Evolutionary conservation across 2,329 filamentous ascomycete genomes (phyloP).

Genomic region (Aureobasidium sp.): DNA sequence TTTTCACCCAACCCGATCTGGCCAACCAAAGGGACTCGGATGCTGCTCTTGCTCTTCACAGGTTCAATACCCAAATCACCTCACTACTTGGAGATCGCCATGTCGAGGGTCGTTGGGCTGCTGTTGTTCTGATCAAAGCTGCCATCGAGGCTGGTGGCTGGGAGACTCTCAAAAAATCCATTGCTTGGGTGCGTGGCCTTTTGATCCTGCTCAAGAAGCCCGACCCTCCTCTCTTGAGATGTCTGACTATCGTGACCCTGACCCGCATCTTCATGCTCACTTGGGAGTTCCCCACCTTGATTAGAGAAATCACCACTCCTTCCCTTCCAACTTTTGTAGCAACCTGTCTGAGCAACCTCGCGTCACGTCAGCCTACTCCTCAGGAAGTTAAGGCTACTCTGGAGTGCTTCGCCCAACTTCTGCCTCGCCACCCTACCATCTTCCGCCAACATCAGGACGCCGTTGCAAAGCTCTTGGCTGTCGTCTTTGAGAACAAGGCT

Average conservation of each 20-base stretch:
- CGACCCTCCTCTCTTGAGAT: constrained; percentile 68
- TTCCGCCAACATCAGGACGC: constrained; percentile 70
- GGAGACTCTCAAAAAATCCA: constrained; percentile 67
- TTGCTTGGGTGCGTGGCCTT: constrained; percentile 71
- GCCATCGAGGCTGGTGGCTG: constrained; percentile 76
- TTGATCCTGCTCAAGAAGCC: constrained; percentile 72
- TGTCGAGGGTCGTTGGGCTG: constrained; percentile 68
- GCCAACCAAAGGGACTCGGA: constrained; percentile 58
- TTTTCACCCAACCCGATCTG: constrained; percentile 56
- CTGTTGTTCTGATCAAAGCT: constrained; percentile 71
- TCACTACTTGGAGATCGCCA: constrained; percentile 72
- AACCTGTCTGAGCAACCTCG: constrained; percentile 60
- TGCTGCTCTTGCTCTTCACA: constrained; percentile 65
- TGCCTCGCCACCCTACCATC: constrained; percentile 76
- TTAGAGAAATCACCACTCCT: constrained; percentile 82
- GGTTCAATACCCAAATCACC: constrained; percentile 70
- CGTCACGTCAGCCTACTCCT: constrained; percentile 28
- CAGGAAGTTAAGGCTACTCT: constrained; percentile 56
- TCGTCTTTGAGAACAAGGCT: constrained; percentile 40
- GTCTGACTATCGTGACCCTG: constrained; percentile 67
- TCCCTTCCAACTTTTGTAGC: constrained; percentile 68
- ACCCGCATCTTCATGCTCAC: constrained; percentile 79
- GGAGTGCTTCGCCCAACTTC: constrained; percentile 61
- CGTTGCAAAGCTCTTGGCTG: constrained; percentile 54
- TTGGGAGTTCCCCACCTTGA: constrained; percentile 72